Conservation (phyloP, 495 filamentous ascomycete species). For the Trichoderma parareesei region DNA sequence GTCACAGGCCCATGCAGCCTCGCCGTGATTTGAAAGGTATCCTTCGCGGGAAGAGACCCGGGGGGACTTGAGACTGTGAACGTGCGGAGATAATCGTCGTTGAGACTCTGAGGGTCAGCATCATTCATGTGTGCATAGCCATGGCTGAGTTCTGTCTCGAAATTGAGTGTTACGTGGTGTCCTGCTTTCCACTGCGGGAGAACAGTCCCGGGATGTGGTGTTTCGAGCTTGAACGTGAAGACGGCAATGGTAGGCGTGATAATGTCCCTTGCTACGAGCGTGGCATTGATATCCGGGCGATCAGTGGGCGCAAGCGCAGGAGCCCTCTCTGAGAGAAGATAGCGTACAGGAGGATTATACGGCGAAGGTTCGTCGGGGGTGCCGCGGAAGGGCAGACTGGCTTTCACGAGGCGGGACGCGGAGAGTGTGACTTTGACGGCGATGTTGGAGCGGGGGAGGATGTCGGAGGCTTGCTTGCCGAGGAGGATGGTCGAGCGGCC, state of each 20-base stretch:
- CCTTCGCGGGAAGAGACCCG: conserved; percentile 10
- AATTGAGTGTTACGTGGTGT: conserved; percentile 68
- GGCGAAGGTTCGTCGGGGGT: conserved; percentile 48
- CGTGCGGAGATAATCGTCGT: conserved; percentile 75
- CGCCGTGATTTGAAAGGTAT: conserved; percentile 62
- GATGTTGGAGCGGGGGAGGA: conserved; percentile 63
- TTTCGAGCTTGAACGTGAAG: conserved; percentile 50
- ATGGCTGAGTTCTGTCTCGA: conserved; percentile 53
- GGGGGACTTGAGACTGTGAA: conserved; percentile 65
- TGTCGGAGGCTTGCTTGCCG: conserved; percentile 45
- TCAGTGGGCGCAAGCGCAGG: neutral
- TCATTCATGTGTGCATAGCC: conserved; percentile 80
- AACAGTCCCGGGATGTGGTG: conserved; percentile 19
- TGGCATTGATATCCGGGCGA: conserved; percentile 31
- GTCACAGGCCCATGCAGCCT: conserved; percentile 62
- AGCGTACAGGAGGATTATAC: conserved; percentile 49
- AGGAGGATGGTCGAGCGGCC: conserved; percentile 56
- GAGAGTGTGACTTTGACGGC: conserved; percentile 57
- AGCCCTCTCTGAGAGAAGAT: conserved; percentile 23
- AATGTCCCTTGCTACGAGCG: conserved; percentile 41
- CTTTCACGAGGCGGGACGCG: conserved; percentile 51
- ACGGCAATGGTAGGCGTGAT: conserved; percentile 58
- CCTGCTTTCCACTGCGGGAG: conserved; percentile 49
- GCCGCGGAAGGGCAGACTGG: conserved; percentile 61
- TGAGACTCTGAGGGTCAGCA: conserved; percentile 64